Base-by-base conservation (phyloP, 495 filamentous ascomycete species). In the Penicillium crystallinum region DNA sequence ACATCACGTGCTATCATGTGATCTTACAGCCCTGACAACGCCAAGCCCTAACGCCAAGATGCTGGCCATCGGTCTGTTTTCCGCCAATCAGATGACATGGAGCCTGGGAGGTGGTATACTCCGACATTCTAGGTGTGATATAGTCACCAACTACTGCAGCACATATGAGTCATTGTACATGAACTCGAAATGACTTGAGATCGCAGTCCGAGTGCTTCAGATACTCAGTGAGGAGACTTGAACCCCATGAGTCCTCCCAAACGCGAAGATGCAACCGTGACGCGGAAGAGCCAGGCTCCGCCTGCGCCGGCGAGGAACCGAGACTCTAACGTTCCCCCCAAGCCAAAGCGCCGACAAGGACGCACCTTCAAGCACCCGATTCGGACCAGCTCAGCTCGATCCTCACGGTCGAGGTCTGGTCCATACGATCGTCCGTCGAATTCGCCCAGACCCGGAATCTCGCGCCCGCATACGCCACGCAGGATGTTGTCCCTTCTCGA, bases 401-500 rank as follows among this genome's bases (percentile, higher is more conserved):
- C 46, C 40, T 49, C 47, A 4, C 36, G 47, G 19, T 50, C 48
- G 4, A 23, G 48, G 2, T 50, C 48, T 12, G 9, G 48, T 8
- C 48, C 48, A 18, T 41, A 50, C n/a, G 38, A 35, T 12, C 37
- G 37, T 18, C 48, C 38, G 1, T 50, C 48, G 12, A 50, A 50
- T 25, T 50, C 48, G 4, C 48, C 48, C 9, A 31, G 14, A 34
- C 37, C 48, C 14, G 4, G n/a, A 17, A 43, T 43, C 23, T 12
- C 48, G 37, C 27, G 19, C 10, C 27, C 37, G 19, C 37, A 42
- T 11, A 34, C 37, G 33, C 19, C 47, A 0, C 25, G 4, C 29
- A 41, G 48, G 10, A 57, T 54, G 6, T 58, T 73, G 38, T 76
- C 74, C 5, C 51, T 46, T 15, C 64, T 84, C 5, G 81, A 83